These are phyloP conservation scores for Pseudohyphozyma bogoriensis DNA, from an alignment of 768 basidiomycete species.

Conservation along the genomic window DNA sequence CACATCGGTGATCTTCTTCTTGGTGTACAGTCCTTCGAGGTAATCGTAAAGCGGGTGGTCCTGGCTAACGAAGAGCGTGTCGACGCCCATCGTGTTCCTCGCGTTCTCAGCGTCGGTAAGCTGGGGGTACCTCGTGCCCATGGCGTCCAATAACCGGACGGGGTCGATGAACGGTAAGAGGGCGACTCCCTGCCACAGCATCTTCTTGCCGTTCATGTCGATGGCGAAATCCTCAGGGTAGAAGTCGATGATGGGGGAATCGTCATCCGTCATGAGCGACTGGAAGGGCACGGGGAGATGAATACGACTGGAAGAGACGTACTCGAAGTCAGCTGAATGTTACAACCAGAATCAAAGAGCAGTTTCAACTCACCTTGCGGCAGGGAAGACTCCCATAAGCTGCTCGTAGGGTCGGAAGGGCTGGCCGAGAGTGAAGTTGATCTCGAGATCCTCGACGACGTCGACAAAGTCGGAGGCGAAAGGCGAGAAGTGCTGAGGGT, in stretches of 20 bases:
- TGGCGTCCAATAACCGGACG: constrained; percentile 68
- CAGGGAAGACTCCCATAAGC: constrained; percentile 95
- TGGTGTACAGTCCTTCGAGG: constrained; percentile 80
- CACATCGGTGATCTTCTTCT: constrained; percentile 70
- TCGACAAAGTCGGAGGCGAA: constrained; percentile 90
- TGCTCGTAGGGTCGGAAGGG: constrained; percentile 98
- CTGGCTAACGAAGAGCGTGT: constrained; percentile 70
- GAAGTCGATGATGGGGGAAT: constrained; percentile 91
- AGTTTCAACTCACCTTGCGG: constrained; percentile 65
- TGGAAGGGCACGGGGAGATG: constrained; percentile 86
- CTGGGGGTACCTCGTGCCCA: constrained; percentile 50
- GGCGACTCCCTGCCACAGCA: constrained; percentile 98
- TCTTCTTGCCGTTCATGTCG: constrained; percentile 99
- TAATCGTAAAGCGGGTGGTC: constrained; percentile 77
- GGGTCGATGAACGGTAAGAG: constrained; percentile 91
- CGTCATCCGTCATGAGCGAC: constrained; percentile 68
- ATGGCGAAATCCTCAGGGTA: constrained; percentile 79
- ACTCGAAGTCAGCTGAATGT: not conserved
- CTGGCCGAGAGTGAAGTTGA: constrained; percentile 61
- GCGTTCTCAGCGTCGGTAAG: constrained; percentile 70
- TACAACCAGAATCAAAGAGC: too few relatives aligned
- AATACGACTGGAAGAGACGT: constrained; percentile 52
- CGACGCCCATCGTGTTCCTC: constrained; percentile 75
- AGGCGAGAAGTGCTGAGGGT: constrained; percentile 95
- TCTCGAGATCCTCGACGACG: constrained; percentile 57